Percentiles rank a stretch among this genome's conserved stretches.
These are phyloP conservation scores for Chamaenerion angustifolium DNA, from an alignment of 345 rosid genomes.

Conservation along the genomic window DNA sequence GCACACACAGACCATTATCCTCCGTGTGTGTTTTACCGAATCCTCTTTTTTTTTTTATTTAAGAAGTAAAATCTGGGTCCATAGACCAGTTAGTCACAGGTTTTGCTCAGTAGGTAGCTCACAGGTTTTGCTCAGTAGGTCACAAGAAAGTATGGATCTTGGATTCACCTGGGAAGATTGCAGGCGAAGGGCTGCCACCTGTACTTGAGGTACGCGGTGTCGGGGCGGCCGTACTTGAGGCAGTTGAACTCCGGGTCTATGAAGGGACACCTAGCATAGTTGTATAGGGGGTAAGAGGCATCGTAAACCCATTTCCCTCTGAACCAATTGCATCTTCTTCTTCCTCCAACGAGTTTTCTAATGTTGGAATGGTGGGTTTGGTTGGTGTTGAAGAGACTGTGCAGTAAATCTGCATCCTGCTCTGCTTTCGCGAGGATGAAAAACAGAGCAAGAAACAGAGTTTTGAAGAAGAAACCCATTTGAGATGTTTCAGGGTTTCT, in stretches of 20 bases:
- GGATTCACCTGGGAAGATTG: conserved; percentile 34
- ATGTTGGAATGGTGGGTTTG: no score
- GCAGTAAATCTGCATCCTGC: background rate
- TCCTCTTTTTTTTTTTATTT: no score
- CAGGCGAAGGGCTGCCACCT: conserved; percentile 60
- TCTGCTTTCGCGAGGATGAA: no score
- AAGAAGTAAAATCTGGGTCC: no score
- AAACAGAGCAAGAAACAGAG: no score
- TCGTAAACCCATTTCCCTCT: conserved; percentile 51
- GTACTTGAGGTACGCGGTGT: conserved; percentile 32
- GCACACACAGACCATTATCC: no score
- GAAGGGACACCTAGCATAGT: conserved; percentile 39
- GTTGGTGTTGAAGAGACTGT: background rate
- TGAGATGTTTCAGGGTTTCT: no score
- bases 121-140: no score
- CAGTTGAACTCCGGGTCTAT: conserved; percentile 45
- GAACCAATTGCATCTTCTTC: conserved; percentile 31
- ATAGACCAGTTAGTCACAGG: no score
- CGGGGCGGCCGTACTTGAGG: conserved; percentile 42
- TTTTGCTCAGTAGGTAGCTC: no score
- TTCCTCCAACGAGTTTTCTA: background rate
- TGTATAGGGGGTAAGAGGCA: conserved; percentile 36
- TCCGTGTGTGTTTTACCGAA: no score
- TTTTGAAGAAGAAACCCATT: no score
- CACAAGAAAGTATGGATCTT: background rate